Conservation (phyloP, 805 yeast genomes). For the Lachancea fermentati region DNA sequence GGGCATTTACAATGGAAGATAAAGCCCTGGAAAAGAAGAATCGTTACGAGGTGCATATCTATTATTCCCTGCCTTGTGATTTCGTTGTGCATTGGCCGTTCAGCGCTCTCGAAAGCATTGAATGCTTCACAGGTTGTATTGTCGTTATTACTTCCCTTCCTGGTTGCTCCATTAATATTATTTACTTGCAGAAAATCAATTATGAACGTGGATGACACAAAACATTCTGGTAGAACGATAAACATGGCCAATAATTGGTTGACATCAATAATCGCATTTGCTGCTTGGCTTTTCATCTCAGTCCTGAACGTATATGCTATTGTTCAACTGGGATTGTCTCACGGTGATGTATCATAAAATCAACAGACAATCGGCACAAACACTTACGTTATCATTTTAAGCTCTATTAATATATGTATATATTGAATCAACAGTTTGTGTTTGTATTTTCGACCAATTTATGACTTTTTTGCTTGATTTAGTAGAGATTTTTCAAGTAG, state of each 20-base stretch:
- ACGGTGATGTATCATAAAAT: conserved; percentile 21
- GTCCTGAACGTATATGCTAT: conserved; percentile 64
- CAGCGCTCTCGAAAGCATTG: conserved; percentile 65
- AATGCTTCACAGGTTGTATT: conserved; percentile 84
- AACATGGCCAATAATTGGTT: conserved; percentile 62
- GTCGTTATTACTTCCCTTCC: conserved; percentile 75
- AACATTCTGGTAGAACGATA: conserved; percentile 10
- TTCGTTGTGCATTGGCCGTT: conserved; percentile 63
- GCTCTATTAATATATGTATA: not conserved
- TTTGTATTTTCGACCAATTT: not conserved
- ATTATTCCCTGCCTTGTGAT: conserved; percentile 76
- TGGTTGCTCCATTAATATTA: conserved; percentile 79
- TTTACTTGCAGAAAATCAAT: conserved; percentile 66
- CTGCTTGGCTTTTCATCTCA: conserved; percentile 67
- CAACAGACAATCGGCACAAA: no score
- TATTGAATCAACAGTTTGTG: conserved; percentile 1
- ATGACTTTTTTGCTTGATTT: no score
- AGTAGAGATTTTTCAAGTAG: no score
- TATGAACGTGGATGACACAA: conserved; percentile 51
- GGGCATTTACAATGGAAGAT: conserved; percentile 82
- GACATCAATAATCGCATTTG: conserved; percentile 44
- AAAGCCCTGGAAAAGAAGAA: conserved; percentile 73
- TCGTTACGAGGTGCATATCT: conserved; percentile 71
- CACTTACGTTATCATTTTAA: no score
- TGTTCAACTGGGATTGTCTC: conserved; percentile 34